A percentile compares a stretch with the other conserved stretches of the same genome.
phyloP scores from a whole-genome alignment of 2,329 filamentous ascomycete species.

The Aphanoascus verrucosus region DNA sequence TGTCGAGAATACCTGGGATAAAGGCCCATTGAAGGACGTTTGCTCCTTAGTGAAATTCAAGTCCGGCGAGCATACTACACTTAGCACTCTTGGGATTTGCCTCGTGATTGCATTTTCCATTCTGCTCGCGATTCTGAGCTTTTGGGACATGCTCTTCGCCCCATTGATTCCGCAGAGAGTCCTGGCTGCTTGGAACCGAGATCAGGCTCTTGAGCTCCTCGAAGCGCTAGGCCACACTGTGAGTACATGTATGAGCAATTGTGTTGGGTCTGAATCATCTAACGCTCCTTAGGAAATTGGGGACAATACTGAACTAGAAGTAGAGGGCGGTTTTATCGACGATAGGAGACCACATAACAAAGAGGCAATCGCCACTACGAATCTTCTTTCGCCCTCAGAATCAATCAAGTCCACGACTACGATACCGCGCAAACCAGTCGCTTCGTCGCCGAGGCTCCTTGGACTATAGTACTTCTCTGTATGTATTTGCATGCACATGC shows the following conservation, averaged over 20 bases:
- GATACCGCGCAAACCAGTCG: conserved; percentile 1
- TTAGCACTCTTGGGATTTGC: conserved; percentile 3
- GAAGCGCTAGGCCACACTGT: background rate
- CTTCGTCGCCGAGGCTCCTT: background rate
- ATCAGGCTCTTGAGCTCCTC: conserved; percentile 2
- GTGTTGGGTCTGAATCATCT: background rate
- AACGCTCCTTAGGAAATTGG: background rate
- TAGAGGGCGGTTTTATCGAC: background rate
- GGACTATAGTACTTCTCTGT: too few relatives aligned
- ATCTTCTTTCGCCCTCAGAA: background rate
- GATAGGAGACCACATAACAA: background rate
- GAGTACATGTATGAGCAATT: background rate
- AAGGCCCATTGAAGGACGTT: background rate
- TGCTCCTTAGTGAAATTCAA: conserved; percentile 7
- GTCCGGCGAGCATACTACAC: conserved; percentile 4
- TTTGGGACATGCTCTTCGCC: conserved; percentile 1
- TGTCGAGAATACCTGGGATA: conserved; percentile 4
- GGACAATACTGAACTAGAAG: background rate
- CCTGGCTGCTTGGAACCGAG: background rate
- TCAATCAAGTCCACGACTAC: background rate
- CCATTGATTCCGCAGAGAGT: background rate
- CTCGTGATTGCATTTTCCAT: background rate
- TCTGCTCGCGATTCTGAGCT: background rate
- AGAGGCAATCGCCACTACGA: background rate
- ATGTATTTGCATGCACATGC: too few relatives aligned